These are phyloP conservation scores for Hsuehochloa calcarea DNA, from an alignment of 176 grass and related monocot species.

Conservation along the genomic window DNA sequence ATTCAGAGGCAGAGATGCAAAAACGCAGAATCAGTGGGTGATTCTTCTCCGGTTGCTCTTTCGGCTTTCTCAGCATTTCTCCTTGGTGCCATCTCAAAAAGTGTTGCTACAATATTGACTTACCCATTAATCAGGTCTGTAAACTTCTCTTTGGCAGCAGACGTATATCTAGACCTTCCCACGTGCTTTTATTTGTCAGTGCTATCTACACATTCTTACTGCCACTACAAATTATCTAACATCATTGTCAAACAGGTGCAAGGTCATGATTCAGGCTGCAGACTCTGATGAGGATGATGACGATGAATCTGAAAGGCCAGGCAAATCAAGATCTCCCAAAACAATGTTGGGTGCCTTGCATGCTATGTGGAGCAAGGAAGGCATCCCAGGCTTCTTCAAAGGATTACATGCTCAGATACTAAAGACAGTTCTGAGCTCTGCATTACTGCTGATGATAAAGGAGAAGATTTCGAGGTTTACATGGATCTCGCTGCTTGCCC, in stretches of 20 bases:
- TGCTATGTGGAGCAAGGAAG: slow-evolving; percentile 91
- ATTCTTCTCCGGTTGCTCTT: slow-evolving; percentile 66
- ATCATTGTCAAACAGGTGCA: slow-evolving; percentile 59
- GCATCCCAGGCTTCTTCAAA: slow-evolving; percentile 90
- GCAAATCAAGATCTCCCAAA: slow-evolving; percentile 53
- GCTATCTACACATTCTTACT: neutral
- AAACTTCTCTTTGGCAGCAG: slow-evolving; percentile 16
- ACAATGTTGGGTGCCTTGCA: slow-evolving; percentile 69
- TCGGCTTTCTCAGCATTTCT: slow-evolving; percentile 85
- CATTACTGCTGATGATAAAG: slow-evolving; percentile 97
- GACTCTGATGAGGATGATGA: slow-evolving; percentile 50
- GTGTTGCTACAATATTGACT: slow-evolving; percentile 76
- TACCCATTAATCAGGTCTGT: slow-evolving; percentile 90
- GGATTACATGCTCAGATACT: slow-evolving; percentile 89
- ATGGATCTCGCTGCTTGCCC: slow-evolving; percentile 79
- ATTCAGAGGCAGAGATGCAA: slow-evolving; percentile 46
- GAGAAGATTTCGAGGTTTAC: slow-evolving; percentile 93
- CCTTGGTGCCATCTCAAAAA: slow-evolving; percentile 87
- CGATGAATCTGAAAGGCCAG: slow-evolving; percentile 33
- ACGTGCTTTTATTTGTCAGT: slow-evolving; percentile 21
- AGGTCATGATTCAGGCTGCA: slow-evolving; percentile 94
- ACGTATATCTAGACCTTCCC: neutral
- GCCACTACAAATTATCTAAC: neutral
- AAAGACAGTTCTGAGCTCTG: slow-evolving; percentile 95
- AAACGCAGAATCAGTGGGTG: slow-evolving; percentile 24